Percentiles rank a stretch among this genome's conserved stretches.
Conservation (phyloP, 2,329 filamentous ascomycete species). For the Diplodia mutila region DNA sequence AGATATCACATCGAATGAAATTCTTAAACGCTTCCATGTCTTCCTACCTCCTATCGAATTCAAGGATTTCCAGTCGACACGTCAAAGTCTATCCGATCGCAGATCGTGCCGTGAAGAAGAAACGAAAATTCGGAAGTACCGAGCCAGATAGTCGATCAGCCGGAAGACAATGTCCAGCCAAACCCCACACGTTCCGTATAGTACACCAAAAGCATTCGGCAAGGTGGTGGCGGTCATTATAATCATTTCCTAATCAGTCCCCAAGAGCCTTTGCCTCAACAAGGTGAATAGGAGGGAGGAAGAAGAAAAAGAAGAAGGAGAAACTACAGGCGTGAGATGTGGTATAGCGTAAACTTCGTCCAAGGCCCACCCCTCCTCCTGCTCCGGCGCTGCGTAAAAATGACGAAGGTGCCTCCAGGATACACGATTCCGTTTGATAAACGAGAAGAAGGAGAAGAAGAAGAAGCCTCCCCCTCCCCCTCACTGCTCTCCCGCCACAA, state of each 20-base stretch:
- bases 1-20: no score
- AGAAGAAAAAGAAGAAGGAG: neutral
- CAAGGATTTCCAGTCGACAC: no score
- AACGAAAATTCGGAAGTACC: no score
- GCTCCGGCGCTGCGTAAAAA: constrained; percentile 7
- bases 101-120: no score
- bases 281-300: neutral
- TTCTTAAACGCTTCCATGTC: no score
- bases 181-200: neutral
- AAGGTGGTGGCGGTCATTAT: constrained; percentile 1
- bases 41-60: no score
- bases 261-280: neutral
- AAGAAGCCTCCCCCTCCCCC: neutral
- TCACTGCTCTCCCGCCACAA: no score
- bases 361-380: neutral
- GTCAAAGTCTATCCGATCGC: no score
- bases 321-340: constrained; percentile 20
- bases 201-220: neutral
- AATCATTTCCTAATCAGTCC: neutral
- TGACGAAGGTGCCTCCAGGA: neutral
- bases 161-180: no score
- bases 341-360: constrained; percentile 17
- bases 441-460: neutral
- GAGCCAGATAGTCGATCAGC: no score
- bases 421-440: neutral